Evolutionary conservation across 2,329 filamentous ascomycete genomes (phyloP).

Genomic region (Sarocladium oryzae): DNA sequence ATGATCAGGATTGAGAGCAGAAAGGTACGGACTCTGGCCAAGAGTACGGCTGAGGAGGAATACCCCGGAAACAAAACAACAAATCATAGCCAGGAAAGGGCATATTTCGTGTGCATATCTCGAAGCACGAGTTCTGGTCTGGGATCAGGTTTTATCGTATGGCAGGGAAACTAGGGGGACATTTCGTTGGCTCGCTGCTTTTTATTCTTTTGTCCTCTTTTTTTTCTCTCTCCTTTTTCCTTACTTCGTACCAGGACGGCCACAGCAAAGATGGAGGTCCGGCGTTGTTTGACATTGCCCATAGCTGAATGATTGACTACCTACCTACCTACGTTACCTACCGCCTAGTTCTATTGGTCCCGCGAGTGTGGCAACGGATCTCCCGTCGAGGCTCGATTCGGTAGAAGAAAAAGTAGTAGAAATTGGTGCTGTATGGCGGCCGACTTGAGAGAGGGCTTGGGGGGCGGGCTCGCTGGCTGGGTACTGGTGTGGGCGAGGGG

Average conservation of each 20-base stretch:
- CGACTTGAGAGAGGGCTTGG: not conserved
- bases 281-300: conserved; percentile 1
- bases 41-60: not conserved
- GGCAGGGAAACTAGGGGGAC: not conserved
- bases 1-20: conserved; percentile 1
- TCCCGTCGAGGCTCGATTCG: too few species aligned
- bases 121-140: not conserved
- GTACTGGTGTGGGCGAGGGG: not conserved
- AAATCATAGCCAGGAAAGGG: not conserved
- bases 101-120: not conserved
- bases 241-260: not conserved
- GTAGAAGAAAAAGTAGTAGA: too few species aligned
- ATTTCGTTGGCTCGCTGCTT: not conserved
- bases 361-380: too few species aligned
- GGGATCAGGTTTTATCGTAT: not conserved
- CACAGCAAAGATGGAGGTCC: not conserved
- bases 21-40: not conserved
- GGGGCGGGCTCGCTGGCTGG: too few species aligned
- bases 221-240: not conserved
- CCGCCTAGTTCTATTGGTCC: too few species aligned
- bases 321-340: not conserved
- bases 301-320: not conserved
- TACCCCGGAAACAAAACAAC: not conserved
- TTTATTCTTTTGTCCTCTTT: too few species aligned
- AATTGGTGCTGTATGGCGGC: too few species aligned